Conservation (phyloP, 2,329 filamentous ascomycete species). For the Daldinia sp. region DNA sequence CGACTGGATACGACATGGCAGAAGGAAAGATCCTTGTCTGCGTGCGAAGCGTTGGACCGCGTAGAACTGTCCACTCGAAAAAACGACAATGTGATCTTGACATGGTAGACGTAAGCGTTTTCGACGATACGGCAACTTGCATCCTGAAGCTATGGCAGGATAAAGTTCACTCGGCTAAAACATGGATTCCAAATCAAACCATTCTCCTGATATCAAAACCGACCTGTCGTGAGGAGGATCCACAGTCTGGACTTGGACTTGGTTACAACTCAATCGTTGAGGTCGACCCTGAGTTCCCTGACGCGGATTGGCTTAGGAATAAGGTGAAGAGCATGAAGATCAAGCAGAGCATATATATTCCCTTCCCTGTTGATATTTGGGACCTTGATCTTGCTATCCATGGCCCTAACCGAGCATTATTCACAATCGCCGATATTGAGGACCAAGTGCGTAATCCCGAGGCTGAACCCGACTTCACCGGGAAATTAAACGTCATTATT, state of each 20-base stretch:
- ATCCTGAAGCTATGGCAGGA: slow-evolving; percentile 67
- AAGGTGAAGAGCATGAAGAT: slow-evolving; percentile 61
- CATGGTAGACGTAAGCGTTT: slow-evolving; percentile 64
- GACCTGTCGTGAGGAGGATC: slow-evolving; percentile 37
- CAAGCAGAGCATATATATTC: slow-evolving; percentile 63
- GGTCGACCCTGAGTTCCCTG: slow-evolving; percentile 65
- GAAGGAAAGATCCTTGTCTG: slow-evolving; percentile 67
- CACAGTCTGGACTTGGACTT: slow-evolving; percentile 46
- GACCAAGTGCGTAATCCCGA: slow-evolving; percentile 54
- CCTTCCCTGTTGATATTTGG: slow-evolving; percentile 59
- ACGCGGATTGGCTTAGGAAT: slow-evolving; percentile 65
- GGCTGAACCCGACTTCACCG: slow-evolving; percentile 53
- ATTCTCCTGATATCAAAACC: slow-evolving; percentile 64
- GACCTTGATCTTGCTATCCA: slow-evolving; percentile 53
- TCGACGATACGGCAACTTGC: slow-evolving; percentile 68
- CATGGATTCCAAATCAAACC: slow-evolving; percentile 62
- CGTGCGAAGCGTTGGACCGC: slow-evolving; percentile 67
- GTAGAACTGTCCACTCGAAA: slow-evolving; percentile 61
- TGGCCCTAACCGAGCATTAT: slow-evolving; percentile 53
- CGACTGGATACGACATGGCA: slow-evolving; percentile 64
- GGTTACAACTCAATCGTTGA: slow-evolving; percentile 63
- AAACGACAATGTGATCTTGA: slow-evolving; percentile 61
- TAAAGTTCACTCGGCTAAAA: slow-evolving; percentile 58
- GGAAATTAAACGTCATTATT: slow-evolving; percentile 55
- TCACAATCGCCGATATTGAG: slow-evolving; percentile 59